Conservation (phyloP, 208 protist species). For the Wallacemonas collosoma region DNA sequence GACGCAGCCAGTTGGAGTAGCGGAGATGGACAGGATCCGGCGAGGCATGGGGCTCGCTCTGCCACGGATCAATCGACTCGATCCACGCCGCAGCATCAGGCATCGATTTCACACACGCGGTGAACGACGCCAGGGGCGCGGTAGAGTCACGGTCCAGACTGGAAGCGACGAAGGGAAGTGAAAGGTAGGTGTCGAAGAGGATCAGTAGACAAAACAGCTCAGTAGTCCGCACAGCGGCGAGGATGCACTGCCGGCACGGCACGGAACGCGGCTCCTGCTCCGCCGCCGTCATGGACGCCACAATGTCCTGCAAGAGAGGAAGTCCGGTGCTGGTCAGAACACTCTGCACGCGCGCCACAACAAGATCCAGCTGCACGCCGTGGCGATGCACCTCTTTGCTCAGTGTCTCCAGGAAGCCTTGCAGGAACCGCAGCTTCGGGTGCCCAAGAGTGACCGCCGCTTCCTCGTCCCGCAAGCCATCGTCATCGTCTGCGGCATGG, state of each 20-base stretch:
- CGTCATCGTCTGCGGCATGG: constrained; percentile 20
- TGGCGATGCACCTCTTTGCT: constrained; percentile 16
- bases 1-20: constrained; percentile 80
- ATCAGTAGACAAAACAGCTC: constrained; percentile 71
- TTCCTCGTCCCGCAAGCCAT: constrained; percentile 8
- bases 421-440: constrained; percentile 31
- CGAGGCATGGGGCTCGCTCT: constrained; percentile 16
- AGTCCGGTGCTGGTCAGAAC: not conserved
- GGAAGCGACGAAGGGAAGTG: constrained; percentile 21
- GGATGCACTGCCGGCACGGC: constrained; percentile 25
- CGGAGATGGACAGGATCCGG: constrained; percentile 68
- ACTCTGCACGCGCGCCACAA: constrained; percentile 11
- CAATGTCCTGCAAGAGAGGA: constrained; percentile 21
- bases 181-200: constrained; percentile 62
- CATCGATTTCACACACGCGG: constrained; percentile 35
- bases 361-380: constrained; percentile 19
- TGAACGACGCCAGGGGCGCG: constrained; percentile 40
- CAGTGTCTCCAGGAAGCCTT: constrained; percentile 21
- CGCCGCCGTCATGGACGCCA: constrained; percentile 22
- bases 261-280: constrained; percentile 19
- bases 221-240: constrained; percentile 27
- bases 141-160: constrained; percentile 17
- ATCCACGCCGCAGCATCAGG: constrained; percentile 41
- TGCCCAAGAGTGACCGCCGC: constrained; percentile 2
- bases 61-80: constrained; percentile 75